These are phyloP conservation scores for Triticum timopheevii DNA, from an alignment of 176 grass and related monocot species.

Conservation along the genomic window DNA sequence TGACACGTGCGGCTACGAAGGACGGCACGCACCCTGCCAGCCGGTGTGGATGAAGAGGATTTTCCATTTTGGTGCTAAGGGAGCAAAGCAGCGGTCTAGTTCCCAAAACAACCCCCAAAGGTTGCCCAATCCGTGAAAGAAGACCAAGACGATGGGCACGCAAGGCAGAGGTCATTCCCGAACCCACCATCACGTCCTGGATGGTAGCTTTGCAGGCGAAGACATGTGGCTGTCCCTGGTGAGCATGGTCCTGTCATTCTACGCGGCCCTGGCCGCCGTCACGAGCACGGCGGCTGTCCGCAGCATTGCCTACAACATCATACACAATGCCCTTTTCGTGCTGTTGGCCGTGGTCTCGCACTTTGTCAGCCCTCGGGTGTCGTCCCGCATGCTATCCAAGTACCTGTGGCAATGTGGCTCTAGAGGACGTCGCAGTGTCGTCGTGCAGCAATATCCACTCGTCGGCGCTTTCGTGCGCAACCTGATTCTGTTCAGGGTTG, in stretches of 20 bases:
- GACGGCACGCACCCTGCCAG: no score
- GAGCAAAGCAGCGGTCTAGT: no score
- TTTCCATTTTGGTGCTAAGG: no score
- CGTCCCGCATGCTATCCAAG: background rate
- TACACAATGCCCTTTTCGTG: background rate
- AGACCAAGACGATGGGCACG: no score
- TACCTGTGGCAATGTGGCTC: background rate
- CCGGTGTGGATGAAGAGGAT: no score
- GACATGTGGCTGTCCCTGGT: background rate
- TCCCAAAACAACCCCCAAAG: no score
- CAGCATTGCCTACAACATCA: fast-evolving
- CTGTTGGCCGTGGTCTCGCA: fast-evolving
- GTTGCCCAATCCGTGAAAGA: no score
- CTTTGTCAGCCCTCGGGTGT: background rate
- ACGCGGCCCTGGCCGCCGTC: background rate
- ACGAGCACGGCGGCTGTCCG: background rate
- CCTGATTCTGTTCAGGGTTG: background rate
- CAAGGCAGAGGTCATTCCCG: no score
- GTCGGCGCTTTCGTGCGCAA: background rate
- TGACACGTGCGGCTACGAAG: no score
- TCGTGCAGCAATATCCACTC: background rate
- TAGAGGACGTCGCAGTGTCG: background rate
- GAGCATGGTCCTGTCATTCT: conserved; percentile 15
- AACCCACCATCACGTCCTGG: no score
- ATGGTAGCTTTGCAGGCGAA: no score